Base-by-base conservation (phyloP, 805 yeast genomes). In the Saturnispora galanensis region DNA sequence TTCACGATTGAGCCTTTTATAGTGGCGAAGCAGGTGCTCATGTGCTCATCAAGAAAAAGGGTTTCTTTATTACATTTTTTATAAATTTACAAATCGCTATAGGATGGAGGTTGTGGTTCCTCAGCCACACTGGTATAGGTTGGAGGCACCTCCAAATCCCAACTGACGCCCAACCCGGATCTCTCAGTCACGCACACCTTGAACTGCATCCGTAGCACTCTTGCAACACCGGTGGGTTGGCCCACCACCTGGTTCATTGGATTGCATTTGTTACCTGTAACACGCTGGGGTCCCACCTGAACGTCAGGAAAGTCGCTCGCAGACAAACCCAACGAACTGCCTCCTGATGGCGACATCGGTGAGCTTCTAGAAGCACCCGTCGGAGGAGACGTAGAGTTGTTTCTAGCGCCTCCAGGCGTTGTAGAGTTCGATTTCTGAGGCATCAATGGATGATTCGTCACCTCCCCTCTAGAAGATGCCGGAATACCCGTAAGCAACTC, bases 71-170 rank as follows among this genome's bases (percentile, higher is more conserved):
- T 5, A 11, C 17, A 31, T 12, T 39, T 39, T 26, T 26, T 38
- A 26, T 28, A 21, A 38, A 10, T n/a, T 11, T 18, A 15, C n/a
- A 12, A 30, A 12, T 34, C 30, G 12, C 16, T 17, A 61, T 93
- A 90, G 2, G 79, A 77, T 1, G 98, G 98, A 0, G 98, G 98
- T 17, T 89, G 78, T 0, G 94, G 78, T 15, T 42, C 45, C 5
- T 42, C 41, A 28, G 78, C 70, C 16, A 93, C 88, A 52, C 87
- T 90, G 44, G 78, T 86, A 56, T 93, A 93, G 16, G 88, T 84
- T 1, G 99, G 99, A 2, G 99, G 99, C 13, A 94, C 97, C 63
- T 93, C 98, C 58, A 90, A 97, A 63, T 90, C 97, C 97, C 98
- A 93, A 0, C 97, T 84, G 29, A 93, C 86, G 4, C 98, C 98